A percentile compares a stretch with the other conserved stretches of the same genome.
Conservation (phyloP, 805 yeast species). For the Ogataea nitratoaversa region DNA sequence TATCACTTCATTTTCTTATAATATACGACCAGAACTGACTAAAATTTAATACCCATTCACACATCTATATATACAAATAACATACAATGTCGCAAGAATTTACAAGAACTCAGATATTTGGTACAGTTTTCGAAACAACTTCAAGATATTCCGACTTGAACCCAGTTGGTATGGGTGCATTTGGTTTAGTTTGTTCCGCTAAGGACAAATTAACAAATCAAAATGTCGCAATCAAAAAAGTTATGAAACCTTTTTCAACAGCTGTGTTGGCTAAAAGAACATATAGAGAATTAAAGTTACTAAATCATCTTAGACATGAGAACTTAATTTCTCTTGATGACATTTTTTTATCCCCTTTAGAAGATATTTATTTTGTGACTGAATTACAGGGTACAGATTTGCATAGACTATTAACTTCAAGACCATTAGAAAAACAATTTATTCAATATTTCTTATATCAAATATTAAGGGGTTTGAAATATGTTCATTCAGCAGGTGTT, state of each 20-base stretch:
- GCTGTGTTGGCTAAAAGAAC: conserved; percentile 95
- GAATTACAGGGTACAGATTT: conserved; percentile 96
- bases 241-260: conserved; percentile 95
- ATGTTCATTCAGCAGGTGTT: conserved; percentile 94
- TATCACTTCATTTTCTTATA: too few relatives aligned
- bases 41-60: too few relatives aligned
- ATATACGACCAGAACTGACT: too few relatives aligned
- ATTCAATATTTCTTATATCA: conserved; percentile 96
- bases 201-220: conserved; percentile 85
- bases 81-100: conserved; percentile 34
- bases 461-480: conserved; percentile 88
- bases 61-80: neutral
- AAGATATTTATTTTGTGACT: conserved; percentile 93
- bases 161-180: conserved; percentile 99
- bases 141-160: conserved; percentile 84
- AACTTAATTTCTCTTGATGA: conserved; percentile 90
- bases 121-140: conserved; percentile 92
- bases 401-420: conserved; percentile 82
- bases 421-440: conserved; percentile 94
- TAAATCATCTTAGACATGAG: conserved; percentile 92
- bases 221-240: conserved; percentile 95
- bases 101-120: conserved; percentile 84
- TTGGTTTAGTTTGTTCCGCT: conserved; percentile 96
- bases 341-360: conserved; percentile 89
- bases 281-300: conserved; percentile 87